Conservation (phyloP, 2,329 filamentous ascomycete species). For the Colletotrichum sp. region DNA sequence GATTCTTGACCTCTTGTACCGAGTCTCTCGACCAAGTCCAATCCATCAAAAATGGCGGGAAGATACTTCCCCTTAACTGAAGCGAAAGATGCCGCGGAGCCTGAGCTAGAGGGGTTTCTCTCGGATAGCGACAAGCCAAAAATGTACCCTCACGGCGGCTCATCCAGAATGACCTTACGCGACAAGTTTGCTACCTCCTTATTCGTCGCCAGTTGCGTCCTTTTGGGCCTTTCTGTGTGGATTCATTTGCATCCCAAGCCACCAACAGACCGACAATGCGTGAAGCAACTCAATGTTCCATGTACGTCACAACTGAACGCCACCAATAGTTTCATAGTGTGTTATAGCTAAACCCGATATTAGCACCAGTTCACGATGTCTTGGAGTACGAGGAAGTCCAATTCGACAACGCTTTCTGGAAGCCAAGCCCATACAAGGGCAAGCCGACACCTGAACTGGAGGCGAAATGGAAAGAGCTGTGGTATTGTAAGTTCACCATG, state of each 20-base stretch:
- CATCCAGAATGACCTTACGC: neutral
- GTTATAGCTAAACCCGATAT: neutral
- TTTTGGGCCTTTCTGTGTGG: neutral
- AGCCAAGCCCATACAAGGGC: conserved; percentile 8
- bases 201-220: neutral
- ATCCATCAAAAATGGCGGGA: neutral
- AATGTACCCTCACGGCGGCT: neutral
- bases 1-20: neutral
- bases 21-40: neutral
- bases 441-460: conserved; percentile 4
- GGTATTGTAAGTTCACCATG: neutral
- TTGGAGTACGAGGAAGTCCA: conserved; percentile 6
- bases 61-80: neutral
- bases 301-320: neutral
- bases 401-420: conserved; percentile 7
- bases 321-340: neutral
- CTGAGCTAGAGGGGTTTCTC: neutral
- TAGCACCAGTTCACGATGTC: neutral
- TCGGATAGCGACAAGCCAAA: neutral
- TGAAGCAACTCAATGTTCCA: neutral
- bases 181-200: neutral
- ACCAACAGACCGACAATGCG: neutral
- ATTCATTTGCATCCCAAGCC: neutral
- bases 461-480: neutral
- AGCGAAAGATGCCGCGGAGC: neutral